phyloP scores from a whole-genome alignment of 305 asterid species.

The Fraxinus nigra region DNA sequence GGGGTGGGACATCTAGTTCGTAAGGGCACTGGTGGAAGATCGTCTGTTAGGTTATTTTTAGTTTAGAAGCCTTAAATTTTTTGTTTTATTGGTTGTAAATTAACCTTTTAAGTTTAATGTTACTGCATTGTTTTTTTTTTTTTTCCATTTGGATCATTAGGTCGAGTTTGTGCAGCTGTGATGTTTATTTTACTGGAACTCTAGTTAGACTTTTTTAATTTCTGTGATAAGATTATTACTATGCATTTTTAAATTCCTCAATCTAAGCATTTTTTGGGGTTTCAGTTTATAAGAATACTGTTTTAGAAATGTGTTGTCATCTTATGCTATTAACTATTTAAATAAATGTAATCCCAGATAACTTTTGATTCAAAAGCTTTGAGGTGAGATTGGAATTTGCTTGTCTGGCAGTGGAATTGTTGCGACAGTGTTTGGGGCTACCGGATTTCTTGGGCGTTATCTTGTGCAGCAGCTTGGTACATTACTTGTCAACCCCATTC shows the following conservation, averaged over 20 bases:
- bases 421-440: constrained; percentile 95
- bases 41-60: constrained; percentile 76
- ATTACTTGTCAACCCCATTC: constrained; percentile 14
- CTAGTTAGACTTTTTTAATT: background rate
- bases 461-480: constrained; percentile 90
- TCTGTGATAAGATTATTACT: background rate
- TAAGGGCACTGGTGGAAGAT: constrained; percentile 98
- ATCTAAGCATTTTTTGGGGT: background rate
- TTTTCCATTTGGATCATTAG: background rate
- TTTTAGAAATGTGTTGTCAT: background rate
- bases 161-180: background rate
- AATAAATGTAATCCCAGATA: background rate
- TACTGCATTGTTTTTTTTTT: background rate
- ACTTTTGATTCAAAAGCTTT: background rate
- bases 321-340: background rate
- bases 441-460: constrained; percentile 93
- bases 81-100: background rate
- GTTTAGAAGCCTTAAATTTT: constrained; percentile 22
- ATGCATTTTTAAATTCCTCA: background rate
- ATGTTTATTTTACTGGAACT: background rate
- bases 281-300: background rate
- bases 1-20: constrained; percentile 85
- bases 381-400: constrained; percentile 21
- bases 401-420: constrained; percentile 76
- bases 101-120: background rate